These are phyloP conservation scores for Russula sp. DNA, from an alignment of 768 basidiomycete species.

Conservation along the genomic window DNA sequence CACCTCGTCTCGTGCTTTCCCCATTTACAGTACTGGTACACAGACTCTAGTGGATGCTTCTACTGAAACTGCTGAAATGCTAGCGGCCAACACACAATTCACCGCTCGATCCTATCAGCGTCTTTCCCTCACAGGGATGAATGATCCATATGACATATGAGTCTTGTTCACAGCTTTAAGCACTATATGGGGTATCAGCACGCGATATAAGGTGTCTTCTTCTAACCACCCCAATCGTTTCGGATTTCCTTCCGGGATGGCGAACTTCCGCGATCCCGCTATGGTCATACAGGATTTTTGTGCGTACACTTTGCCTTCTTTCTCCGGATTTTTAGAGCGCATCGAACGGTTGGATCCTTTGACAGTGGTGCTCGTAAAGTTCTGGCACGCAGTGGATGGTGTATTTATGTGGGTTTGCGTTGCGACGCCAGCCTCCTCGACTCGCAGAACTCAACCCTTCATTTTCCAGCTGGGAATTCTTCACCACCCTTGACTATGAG, in stretches of 20 bases:
- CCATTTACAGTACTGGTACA: too few relatives aligned
- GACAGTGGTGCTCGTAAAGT: not conserved
- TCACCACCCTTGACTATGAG: slow-evolving; percentile 1
- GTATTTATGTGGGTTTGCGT: not conserved
- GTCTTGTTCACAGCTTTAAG: too few relatives aligned
- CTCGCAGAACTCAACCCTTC: not conserved
- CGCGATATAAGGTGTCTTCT: not conserved
- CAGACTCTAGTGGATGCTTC: too few relatives aligned
- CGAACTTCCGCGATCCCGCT: not conserved
- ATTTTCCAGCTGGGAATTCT: not conserved
- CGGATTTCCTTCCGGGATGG: not conserved
- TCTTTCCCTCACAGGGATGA: too few relatives aligned
- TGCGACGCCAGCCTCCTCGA: not conserved
- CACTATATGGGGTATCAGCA: not conserved
- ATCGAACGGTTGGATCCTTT: not conserved
- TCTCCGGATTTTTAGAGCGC: too few relatives aligned
- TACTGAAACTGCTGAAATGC: too few relatives aligned
- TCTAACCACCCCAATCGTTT: not conserved
- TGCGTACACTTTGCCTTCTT: not conserved
- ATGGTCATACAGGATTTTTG: not conserved
- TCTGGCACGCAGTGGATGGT: slow-evolving; percentile 3
- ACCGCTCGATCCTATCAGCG: too few relatives aligned
- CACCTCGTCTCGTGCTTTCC: too few relatives aligned
- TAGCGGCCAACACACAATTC: too few relatives aligned
- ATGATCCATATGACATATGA: too few relatives aligned